Conservation (phyloP, 2,329 filamentous ascomycete genomes). For the Aspergillus awamori region DNA sequence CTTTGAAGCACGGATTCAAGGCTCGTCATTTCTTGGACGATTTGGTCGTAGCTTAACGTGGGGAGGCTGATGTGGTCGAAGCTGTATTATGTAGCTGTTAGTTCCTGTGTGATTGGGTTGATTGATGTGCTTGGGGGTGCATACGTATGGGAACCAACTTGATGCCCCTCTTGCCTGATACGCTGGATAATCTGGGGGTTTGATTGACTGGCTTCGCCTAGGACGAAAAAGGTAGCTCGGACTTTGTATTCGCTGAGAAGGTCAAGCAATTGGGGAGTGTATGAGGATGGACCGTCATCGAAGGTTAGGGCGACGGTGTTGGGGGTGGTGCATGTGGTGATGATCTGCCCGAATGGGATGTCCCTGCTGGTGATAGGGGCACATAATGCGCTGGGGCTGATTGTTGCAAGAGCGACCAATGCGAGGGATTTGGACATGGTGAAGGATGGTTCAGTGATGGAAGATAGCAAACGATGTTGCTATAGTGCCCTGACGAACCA, state of each 20-base stretch:
- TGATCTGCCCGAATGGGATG: constrained; percentile 49
- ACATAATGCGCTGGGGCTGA: neutral
- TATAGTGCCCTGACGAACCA: neutral
- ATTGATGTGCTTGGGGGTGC: constrained; percentile 1
- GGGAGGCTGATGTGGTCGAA: constrained; percentile 46
- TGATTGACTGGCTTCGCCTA: constrained; percentile 36
- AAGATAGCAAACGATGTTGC: neutral
- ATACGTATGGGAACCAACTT: constrained; percentile 52
- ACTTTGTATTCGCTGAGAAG: constrained; percentile 58
- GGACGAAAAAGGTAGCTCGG: constrained; percentile 68
- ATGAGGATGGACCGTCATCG: constrained; percentile 65
- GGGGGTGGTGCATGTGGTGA: constrained; percentile 41
- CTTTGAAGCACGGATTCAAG: constrained; percentile 44
- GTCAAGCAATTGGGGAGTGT: constrained; percentile 61
- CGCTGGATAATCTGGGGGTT: constrained; percentile 33
- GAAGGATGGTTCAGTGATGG: neutral
- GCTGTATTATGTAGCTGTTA: constrained; percentile 20
- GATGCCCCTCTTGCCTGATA: constrained; percentile 44
- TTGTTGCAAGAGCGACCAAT: neutral
- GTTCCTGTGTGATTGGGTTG: neutral
- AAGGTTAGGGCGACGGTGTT: constrained; percentile 66
- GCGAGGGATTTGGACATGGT: neutral
- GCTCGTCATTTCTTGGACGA: constrained; percentile 43
- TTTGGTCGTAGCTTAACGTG: constrained; percentile 32
- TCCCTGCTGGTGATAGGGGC: neutral